Conservation (phyloP, 495 filamentous ascomycete species). For the Daldinia decipiens region DNA sequence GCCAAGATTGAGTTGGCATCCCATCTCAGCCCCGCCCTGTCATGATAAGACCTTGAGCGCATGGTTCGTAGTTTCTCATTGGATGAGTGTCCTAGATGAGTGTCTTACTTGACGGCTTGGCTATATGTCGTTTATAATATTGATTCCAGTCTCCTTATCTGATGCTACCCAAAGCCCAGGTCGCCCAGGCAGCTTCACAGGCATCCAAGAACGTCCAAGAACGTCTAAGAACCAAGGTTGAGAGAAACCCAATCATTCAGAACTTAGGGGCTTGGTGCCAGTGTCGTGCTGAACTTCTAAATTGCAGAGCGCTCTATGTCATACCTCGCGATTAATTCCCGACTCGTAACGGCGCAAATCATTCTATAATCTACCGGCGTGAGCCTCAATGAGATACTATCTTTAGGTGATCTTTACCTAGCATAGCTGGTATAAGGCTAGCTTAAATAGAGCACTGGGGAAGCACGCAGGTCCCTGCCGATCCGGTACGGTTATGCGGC, state of each 20-base stretch:
- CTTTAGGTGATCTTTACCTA: constrained; percentile 24
- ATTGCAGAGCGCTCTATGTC: constrained; percentile 3
- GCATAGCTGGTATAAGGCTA: constrained; percentile 25
- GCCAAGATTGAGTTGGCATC: constrained; percentile 40
- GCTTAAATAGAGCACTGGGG: constrained; percentile 6
- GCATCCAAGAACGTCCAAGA: constrained; percentile 13
- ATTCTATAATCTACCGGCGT: background rate
- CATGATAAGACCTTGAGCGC: constrained; percentile 25
- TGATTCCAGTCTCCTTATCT: constrained; percentile 20
- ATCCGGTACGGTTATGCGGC: constrained; percentile 38
- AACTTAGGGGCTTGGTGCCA: constrained; percentile 4
- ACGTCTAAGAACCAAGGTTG: constrained; percentile 20
- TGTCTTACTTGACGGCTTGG: constrained; percentile 18
- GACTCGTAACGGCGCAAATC: constrained; percentile 1
- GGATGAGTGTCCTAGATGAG: constrained; percentile 20
- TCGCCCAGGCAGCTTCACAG: constrained; percentile 16
- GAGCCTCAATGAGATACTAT: background rate
- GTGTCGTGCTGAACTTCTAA: background rate
- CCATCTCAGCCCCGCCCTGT: constrained; percentile 33
- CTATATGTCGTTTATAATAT: constrained; percentile 21
- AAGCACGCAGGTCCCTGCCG: constrained; percentile 23
- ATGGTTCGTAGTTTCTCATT: constrained; percentile 12
- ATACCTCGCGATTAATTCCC: constrained; percentile 2
- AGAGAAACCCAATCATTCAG: constrained; percentile 10
- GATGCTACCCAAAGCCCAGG: constrained; percentile 25